phyloP scores from a whole-genome alignment of 371 early-diverging fungal genomes.

The Syncephalis fuscata region DNA sequence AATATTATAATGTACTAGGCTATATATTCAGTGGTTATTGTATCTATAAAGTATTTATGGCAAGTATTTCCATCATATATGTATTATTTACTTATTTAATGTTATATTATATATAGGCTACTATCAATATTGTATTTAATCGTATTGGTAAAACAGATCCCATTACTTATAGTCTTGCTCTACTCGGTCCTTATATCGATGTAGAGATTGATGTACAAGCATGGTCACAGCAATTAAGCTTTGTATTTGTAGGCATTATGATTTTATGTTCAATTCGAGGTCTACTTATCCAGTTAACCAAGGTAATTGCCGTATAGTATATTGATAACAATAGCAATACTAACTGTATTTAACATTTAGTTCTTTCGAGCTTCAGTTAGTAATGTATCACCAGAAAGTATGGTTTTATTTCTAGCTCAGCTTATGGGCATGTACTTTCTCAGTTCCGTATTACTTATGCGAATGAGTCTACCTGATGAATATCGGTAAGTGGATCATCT shows the following conservation, averaged over 20 bases:
- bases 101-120: constrained; percentile 24
- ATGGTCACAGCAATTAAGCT: constrained; percentile 86
- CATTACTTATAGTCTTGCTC: constrained; percentile 56
- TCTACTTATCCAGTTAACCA: constrained; percentile 60
- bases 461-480: constrained; percentile 66
- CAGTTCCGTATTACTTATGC: constrained; percentile 77
- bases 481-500: constrained; percentile 29
- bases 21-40: constrained; percentile 77
- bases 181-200: constrained; percentile 44
- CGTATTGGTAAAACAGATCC: constrained; percentile 69
- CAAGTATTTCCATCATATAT: constrained; percentile 12
- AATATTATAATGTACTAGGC: constrained; percentile 55
- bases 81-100: background rate
- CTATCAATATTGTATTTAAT: constrained; percentile 58
- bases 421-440: constrained; percentile 89
- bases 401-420: constrained; percentile 64
- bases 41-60: constrained; percentile 65
- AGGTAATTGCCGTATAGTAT: constrained; percentile 16
- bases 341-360: constrained; percentile 6
- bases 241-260: constrained; percentile 77
- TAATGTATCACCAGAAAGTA: constrained; percentile 42
- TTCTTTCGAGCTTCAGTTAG: constrained; percentile 43
- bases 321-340: no score
- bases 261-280: constrained; percentile 76
- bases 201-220: constrained; percentile 50